These are phyloP conservation scores for Penicillium coprophilum DNA, from an alignment of 495 filamentous ascomycete species.

Conservation along the genomic window DNA sequence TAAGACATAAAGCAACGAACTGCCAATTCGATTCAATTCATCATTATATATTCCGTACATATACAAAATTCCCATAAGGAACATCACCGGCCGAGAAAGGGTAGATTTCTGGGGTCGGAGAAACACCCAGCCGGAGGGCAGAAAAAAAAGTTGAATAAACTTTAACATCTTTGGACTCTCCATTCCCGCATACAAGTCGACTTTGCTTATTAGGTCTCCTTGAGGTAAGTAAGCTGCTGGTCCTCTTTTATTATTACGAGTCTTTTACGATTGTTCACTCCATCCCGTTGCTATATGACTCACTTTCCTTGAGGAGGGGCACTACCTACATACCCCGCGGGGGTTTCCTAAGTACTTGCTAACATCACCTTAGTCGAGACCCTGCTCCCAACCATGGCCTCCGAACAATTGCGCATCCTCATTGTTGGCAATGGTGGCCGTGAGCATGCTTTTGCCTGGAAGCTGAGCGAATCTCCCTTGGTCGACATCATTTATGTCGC, in stretches of 20 bases:
- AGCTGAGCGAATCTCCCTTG: conserved; percentile 74
- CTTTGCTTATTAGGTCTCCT: conserved; percentile 35
- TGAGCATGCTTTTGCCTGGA: conserved; percentile 95
- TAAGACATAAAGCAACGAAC: no score
- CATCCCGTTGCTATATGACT: conserved; percentile 1
- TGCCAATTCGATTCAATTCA: no score
- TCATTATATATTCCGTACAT: no score
- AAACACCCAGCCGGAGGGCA: conserved; percentile 26
- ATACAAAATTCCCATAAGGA: no score
- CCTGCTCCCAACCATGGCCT: conserved; percentile 38
- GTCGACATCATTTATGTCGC: conserved; percentile 51
- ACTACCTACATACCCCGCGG: conserved; percentile 28
- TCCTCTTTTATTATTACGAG: not conserved
- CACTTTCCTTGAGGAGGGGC: conserved; percentile 23
- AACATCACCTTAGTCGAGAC: conserved; percentile 33
- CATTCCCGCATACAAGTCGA: conserved; percentile 12
- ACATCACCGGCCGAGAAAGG: not conserved
- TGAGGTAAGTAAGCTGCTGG: conserved; percentile 29
- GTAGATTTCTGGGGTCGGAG: conserved; percentile 25
- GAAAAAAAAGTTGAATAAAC: conserved; percentile 30
- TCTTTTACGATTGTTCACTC: not conserved
- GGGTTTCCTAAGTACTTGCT: conserved; percentile 15
- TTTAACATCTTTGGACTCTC: conserved; percentile 15
- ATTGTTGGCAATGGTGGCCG: conserved; percentile 91
- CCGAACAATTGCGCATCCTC: conserved; percentile 61